Conservation (phyloP, 768 basidiomycete species). For the Lentinula sp. region DNA sequence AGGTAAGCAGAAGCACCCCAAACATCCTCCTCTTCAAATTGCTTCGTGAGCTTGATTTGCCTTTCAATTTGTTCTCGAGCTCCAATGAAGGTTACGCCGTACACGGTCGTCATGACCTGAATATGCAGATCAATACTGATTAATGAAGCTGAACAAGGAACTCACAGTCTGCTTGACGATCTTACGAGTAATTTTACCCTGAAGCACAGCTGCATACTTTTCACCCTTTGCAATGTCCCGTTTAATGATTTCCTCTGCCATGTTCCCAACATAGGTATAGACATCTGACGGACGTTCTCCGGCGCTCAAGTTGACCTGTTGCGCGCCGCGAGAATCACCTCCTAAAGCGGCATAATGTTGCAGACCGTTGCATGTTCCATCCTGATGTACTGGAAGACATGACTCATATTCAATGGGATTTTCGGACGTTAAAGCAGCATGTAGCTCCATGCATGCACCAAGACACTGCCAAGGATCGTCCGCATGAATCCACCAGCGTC, state of each 20-base stretch:
- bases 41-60: slow-evolving; percentile 74
- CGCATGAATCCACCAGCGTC: slow-evolving; percentile 83
- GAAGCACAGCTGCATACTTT: slow-evolving; percentile 51
- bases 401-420: slow-evolving; percentile 61
- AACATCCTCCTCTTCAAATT: slow-evolving; percentile 65
- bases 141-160: slow-evolving; percentile 6
- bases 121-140: not conserved
- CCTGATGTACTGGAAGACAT: slow-evolving; percentile 89
- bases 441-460: slow-evolving; percentile 87
- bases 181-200: slow-evolving; percentile 82
- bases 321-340: slow-evolving; percentile 82
- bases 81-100: slow-evolving; percentile 94
- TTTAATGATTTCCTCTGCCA: slow-evolving; percentile 68
- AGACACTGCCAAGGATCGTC: slow-evolving; percentile 99
- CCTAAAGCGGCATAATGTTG: slow-evolving; percentile 99
- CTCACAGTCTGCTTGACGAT: slow-evolving; percentile 95
- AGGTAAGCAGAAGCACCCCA: slow-evolving; percentile 77
- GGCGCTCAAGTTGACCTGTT: slow-evolving; percentile 85
- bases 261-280: slow-evolving; percentile 84
- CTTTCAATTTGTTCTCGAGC: slow-evolving; percentile 92
- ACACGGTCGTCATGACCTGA: slow-evolving; percentile 98
- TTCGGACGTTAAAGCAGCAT: slow-evolving; percentile 65
- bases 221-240: slow-evolving; percentile 49
- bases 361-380: slow-evolving; percentile 96
- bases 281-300: slow-evolving; percentile 90